Evolutionary conservation across 2,329 filamentous ascomycete species (phyloP), one percentile per base, ranked within the genome.

Genomic region (Mycosphaerella sp.): DNA sequence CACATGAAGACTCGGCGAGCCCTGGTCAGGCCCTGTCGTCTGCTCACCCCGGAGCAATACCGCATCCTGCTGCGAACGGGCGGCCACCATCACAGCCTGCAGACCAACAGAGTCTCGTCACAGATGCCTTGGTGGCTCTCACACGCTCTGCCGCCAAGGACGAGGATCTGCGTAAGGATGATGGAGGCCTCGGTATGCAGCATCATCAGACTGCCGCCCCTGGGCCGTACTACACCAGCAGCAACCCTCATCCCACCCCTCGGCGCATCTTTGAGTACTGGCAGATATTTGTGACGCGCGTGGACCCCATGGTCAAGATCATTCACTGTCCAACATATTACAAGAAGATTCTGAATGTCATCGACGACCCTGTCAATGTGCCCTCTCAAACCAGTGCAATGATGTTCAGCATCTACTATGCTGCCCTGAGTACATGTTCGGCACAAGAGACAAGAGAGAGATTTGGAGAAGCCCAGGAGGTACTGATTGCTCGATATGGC

Each of bases 291-390:
- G 47, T 56, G 10, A 56, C 58, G 6, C 45, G 63, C 23, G 63
- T 66, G 1, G 64, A 67, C 48, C 64, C 64, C 4, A 56, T 66
- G 56, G 60, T 56, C 6, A 67, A 67, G 51, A 44, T 66, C 14
- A 54, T 67, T 9, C 64, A 67, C 48, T 62, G 64, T 48, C 63
- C 64, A 4, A 59, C 61, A 5, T 56, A 64, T 21, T 53, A 48
- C 1, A 49, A 53, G 26, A 62, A 58, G 41, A 40, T 66, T 2
- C 54, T 64, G 43, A 38, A 17, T 9, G 29, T 54, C 32, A 57
- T 62, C 11, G 59, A 62, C 32, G 54, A 56, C 17, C 55, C 58
- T 6, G 26, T 48, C 11, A 54, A 52, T 12, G 34, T 61, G 11
- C 43, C 55, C 2, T 46, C 54, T 12, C 47, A 55, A 4, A 59